phyloP scores from a whole-genome alignment of 495 filamentous ascomycete species.

The Talaromyces liani region DNA sequence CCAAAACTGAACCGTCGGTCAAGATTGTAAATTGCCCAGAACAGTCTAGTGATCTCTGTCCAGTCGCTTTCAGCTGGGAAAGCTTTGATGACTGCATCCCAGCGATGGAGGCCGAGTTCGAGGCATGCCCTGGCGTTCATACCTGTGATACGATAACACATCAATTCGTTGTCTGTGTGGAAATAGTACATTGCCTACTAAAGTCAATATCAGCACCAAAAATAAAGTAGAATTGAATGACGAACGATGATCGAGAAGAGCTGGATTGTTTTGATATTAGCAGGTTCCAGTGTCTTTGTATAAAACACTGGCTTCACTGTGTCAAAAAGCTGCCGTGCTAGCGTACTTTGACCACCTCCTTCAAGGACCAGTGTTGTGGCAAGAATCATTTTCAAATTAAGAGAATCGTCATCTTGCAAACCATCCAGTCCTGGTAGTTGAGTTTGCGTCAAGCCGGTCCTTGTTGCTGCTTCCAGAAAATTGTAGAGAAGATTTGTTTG shows the following conservation, averaged over 20 bases:
- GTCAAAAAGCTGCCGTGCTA: slow-evolving; percentile 61
- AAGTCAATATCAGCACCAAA: neutral
- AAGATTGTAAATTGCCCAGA: slow-evolving; percentile 76
- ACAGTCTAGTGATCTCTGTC: slow-evolving; percentile 53
- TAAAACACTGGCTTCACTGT: slow-evolving; percentile 64
- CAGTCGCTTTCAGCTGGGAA: slow-evolving; percentile 54
- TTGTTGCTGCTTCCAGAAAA: slow-evolving; percentile 61
- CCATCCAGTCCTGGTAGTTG: slow-evolving; percentile 50
- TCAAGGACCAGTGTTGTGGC: slow-evolving; percentile 68
- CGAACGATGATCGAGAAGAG: slow-evolving; percentile 64
- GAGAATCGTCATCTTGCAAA: slow-evolving; percentile 60
- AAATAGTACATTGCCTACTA: slow-evolving; percentile 75
- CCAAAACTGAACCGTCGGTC: slow-evolving; percentile 78
- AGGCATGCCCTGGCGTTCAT: slow-evolving; percentile 68
- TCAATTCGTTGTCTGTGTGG: slow-evolving; percentile 69
- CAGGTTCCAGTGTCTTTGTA: slow-evolving; percentile 56
- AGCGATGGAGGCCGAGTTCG: slow-evolving; percentile 72
- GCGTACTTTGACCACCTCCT: slow-evolving; percentile 66
- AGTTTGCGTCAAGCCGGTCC: slow-evolving; percentile 50
- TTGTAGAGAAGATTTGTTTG: slow-evolving; percentile 59
- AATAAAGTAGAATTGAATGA: neutral
- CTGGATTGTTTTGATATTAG: slow-evolving; percentile 62
- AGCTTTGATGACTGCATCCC: slow-evolving; percentile 61
- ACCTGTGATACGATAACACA: slow-evolving; percentile 75
- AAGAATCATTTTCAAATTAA: slow-evolving; percentile 70